Evolutionary conservation across 768 basidiomycete species (phyloP).

Genomic region (Tulasnella sp.): DNA sequence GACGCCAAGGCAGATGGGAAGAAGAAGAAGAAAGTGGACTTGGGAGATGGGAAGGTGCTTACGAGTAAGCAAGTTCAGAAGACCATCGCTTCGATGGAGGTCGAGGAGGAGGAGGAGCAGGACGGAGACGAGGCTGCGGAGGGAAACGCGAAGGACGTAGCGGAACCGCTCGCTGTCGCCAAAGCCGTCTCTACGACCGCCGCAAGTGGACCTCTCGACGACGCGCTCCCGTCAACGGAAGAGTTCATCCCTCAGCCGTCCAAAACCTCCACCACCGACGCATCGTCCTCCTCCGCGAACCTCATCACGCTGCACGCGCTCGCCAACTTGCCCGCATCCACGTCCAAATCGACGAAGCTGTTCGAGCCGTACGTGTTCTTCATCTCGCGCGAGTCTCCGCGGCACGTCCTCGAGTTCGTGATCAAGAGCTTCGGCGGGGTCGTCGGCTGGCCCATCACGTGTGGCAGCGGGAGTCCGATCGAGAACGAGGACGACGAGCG

Average conservation of each 20-base stretch:
- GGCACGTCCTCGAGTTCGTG: slow-evolving; percentile 91
- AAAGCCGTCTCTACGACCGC: slow-evolving; percentile 9
- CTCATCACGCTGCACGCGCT: slow-evolving; percentile 74
- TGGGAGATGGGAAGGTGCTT: slow-evolving; percentile 51
- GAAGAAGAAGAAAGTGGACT: slow-evolving; percentile 45
- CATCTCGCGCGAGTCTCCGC: slow-evolving; percentile 89
- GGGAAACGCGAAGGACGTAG: slow-evolving; percentile 38
- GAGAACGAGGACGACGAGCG: slow-evolving; percentile 59
- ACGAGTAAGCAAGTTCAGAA: slow-evolving; percentile 60
- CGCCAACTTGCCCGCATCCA: slow-evolving; percentile 47
- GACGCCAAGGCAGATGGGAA: slow-evolving; percentile 42
- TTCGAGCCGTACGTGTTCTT: slow-evolving; percentile 90
- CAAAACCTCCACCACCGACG: slow-evolving; percentile 50
- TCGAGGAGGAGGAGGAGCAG: slow-evolving; percentile 45
- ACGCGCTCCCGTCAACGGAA: slow-evolving; percentile 50
- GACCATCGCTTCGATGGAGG: slow-evolving; percentile 49
- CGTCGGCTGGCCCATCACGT: slow-evolving; percentile 84
- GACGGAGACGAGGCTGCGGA: slow-evolving; percentile 43
- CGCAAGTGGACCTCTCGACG: slow-evolving; percentile 35
- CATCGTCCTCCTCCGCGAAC: slow-evolving; percentile 43
- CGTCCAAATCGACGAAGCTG: slow-evolving; percentile 64
- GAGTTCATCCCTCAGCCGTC: slow-evolving; percentile 71
- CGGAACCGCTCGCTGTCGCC: slow-evolving; percentile 26
- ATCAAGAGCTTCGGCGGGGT: slow-evolving; percentile 90
- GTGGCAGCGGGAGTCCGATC: slow-evolving; percentile 79